Evolutionary conservation across 768 basidiomycete genomes (phyloP).

Genomic region (Mycena rosella): DNA sequence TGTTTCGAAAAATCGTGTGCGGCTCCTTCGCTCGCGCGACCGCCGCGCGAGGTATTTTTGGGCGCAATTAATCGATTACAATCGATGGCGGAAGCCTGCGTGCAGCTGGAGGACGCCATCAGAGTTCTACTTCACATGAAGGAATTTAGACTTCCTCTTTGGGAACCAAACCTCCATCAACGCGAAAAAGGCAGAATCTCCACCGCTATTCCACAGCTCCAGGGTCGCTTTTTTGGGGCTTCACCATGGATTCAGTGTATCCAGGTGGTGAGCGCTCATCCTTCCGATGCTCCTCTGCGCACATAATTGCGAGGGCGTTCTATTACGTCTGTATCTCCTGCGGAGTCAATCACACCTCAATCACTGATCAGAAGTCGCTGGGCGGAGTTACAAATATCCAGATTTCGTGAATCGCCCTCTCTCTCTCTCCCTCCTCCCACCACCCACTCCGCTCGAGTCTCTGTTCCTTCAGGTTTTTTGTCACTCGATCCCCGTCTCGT

Average conservation of each 20-base stretch:
- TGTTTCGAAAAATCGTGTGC: not conserved
- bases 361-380: not conserved
- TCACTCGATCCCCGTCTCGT: slow-evolving; percentile 5
- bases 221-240: not conserved
- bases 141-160: slow-evolving; percentile 17
- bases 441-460: slow-evolving; percentile 15
- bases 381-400: slow-evolving; percentile 23
- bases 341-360: not conserved
- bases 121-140: slow-evolving; percentile 9
- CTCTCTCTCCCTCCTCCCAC: slow-evolving; percentile 3
- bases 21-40: not conserved
- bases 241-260: not conserved
- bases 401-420: not conserved
- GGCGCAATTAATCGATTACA: slow-evolving; percentile 17
- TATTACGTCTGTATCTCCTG: not conserved
- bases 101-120: not conserved
- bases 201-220: not conserved
- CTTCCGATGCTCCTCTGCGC: not conserved
- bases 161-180: not conserved
- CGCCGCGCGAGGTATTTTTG: not conserved
- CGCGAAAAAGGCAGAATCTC: slow-evolving; percentile 2
- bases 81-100: not conserved
- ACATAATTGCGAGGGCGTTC: not conserved
- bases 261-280: not conserved
- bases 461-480: slow-evolving; percentile 16